phyloP scores from a whole-genome alignment of 805 yeast species.

The Candida manassasensis region DNA sequence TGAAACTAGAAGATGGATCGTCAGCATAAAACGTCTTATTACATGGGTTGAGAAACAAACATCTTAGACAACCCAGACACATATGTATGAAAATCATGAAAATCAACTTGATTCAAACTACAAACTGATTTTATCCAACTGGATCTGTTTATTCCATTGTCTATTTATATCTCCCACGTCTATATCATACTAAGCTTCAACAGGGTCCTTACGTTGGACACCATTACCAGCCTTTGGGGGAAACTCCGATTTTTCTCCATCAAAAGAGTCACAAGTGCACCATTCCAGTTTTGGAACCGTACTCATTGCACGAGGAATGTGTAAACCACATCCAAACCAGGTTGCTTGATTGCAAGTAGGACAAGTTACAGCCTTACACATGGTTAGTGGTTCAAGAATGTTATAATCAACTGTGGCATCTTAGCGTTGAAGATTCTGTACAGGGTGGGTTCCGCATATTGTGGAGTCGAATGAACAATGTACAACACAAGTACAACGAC shows the following conservation, averaged over 20 bases:
- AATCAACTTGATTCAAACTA: too few relatives aligned
- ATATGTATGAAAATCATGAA: too few relatives aligned
- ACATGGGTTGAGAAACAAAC: slow-evolving; percentile 31
- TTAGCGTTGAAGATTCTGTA: too few relatives aligned
- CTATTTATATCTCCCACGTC: too few relatives aligned
- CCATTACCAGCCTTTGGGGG: slow-evolving; percentile 15
- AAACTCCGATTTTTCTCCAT: slow-evolving; percentile 12
- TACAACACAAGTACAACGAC: too few relatives aligned
- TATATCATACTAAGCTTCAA: too few relatives aligned
- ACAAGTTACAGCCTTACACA: slow-evolving; percentile 4
- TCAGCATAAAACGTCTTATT: slow-evolving; percentile 68
- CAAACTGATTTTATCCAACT: too few relatives aligned
- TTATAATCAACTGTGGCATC: too few relatives aligned
- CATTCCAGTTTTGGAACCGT: slow-evolving; percentile 27
- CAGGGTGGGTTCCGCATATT: too few relatives aligned
- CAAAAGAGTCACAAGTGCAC: slow-evolving; percentile 20
- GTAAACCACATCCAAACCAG: slow-evolving; percentile 45
- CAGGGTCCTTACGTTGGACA: not conserved
- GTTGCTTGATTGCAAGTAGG: slow-evolving; percentile 10
- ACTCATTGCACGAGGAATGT: slow-evolving; percentile 36
- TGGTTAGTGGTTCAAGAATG: too few relatives aligned
- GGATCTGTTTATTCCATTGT: too few relatives aligned
- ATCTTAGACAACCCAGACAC: not conserved
- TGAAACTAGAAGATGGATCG: slow-evolving; percentile 68
- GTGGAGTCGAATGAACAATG: too few relatives aligned